phyloP scores from a whole-genome alignment of 495 filamentous ascomycete genomes.

The Penicillium diatomitis region DNA sequence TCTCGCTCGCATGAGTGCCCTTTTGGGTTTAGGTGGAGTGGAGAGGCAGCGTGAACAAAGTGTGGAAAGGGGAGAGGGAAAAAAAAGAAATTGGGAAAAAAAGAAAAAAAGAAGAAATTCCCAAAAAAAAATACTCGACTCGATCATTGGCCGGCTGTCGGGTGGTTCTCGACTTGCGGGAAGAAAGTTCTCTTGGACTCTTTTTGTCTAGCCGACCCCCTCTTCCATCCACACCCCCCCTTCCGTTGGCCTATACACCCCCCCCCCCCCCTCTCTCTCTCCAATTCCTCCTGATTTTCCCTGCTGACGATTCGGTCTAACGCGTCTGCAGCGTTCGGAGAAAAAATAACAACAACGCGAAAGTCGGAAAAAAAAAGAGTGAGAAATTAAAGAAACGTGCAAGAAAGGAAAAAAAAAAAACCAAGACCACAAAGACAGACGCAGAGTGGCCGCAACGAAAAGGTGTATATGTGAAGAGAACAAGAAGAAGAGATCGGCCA shows the following conservation, averaged over 20 bases:
- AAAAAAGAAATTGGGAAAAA: no score
- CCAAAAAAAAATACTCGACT: no score
- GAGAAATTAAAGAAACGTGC: no score
- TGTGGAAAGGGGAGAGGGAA: no score
- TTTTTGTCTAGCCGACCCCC: slow-evolving; percentile 5
- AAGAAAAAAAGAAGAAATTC: no score
- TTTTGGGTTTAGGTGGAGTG: not conserved
- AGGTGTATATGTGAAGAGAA: no score
- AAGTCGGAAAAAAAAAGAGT: not conserved
- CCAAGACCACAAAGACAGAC: no score
- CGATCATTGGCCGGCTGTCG: not conserved
- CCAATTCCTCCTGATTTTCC: not conserved
- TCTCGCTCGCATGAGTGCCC: not conserved
- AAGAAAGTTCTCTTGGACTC: not conserved
- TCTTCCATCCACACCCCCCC: slow-evolving; percentile 3
- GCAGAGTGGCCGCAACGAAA: no score
- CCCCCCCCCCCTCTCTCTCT: slow-evolving; percentile 4
- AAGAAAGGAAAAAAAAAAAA: no score
- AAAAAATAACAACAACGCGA: slow-evolving; percentile 1
- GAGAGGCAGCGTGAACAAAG: no score
- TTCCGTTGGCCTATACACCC: slow-evolving; percentile 1
- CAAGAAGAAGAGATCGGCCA: no score
- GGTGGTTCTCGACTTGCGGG: slow-evolving; percentile 6
- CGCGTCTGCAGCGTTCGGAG: slow-evolving; percentile 8
- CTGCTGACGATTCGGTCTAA: slow-evolving; percentile 4